Evolutionary conservation across 2,329 filamentous ascomycete genomes (phyloP).

Genomic region (Ophiobolus disseminans): DNA sequence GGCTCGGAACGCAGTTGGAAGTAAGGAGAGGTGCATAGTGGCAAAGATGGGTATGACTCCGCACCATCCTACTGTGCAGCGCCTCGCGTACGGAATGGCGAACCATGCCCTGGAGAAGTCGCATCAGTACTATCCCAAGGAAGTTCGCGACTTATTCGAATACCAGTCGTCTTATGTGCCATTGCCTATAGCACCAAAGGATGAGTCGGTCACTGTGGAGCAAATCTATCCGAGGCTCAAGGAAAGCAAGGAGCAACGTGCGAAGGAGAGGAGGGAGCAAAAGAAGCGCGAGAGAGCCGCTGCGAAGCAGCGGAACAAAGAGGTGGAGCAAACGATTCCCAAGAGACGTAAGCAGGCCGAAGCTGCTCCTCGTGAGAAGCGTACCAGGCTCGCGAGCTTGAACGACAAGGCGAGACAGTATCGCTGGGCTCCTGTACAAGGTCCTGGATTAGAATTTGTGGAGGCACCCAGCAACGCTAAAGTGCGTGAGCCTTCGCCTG

Average conservation of each 20-base stretch:
- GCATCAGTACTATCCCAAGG: conserved; percentile 41
- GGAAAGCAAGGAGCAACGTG: conserved; percentile 22
- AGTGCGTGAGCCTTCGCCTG: conserved; percentile 5
- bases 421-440: conserved; percentile 20
- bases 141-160: conserved; percentile 35
- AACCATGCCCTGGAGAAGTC: conserved; percentile 43
- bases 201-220: conserved; percentile 36
- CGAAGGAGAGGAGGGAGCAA: conserved; percentile 21
- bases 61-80: conserved; percentile 54
- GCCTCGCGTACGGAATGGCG: conserved; percentile 60
- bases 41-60: conserved; percentile 55
- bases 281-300: conserved; percentile 24
- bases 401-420: conserved; percentile 32
- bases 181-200: conserved; percentile 31
- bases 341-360: conserved; percentile 10
- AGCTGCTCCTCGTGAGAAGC: conserved; percentile 19
- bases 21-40: conserved; percentile 60
- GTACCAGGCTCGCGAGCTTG: conserved; percentile 34
- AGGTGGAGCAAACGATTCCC: conserved; percentile 21
- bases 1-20: conserved; percentile 27
- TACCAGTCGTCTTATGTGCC: conserved; percentile 28
- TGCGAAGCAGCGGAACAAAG: conserved; percentile 26
- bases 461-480: background rate
- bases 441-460: conserved; percentile 12
- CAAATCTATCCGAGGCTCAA: conserved; percentile 28